These are phyloP conservation scores for Lumnitzera racemosa DNA, from an alignment of 345 rosid species.

Conservation along the genomic window DNA sequence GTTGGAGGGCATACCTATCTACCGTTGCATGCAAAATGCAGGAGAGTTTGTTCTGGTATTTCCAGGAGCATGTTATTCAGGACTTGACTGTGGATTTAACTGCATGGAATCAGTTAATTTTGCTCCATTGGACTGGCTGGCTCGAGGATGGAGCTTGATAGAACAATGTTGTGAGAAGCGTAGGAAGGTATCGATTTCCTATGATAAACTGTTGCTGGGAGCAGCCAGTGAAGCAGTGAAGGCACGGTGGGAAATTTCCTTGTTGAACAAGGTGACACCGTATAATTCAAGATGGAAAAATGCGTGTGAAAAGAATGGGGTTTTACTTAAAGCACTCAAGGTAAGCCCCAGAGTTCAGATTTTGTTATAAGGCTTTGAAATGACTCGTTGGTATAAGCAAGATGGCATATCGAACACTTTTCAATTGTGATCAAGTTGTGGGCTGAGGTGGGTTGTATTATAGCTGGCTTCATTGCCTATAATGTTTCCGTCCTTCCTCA, in stretches of 20 bases:
- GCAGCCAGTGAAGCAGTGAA: slow-evolving; percentile 58
- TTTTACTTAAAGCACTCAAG: slow-evolving; percentile 49
- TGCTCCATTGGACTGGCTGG: slow-evolving; percentile 75
- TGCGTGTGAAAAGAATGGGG: slow-evolving; percentile 46
- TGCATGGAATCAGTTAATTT: slow-evolving; percentile 52
- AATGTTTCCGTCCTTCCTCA: neutral
- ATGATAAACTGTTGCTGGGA: slow-evolving; percentile 52
- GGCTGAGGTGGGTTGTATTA: neutral
- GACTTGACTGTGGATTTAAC: slow-evolving; percentile 68
- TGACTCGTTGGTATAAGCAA: neutral
- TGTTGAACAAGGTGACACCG: slow-evolving; percentile 27
- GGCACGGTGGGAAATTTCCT: slow-evolving; percentile 40
- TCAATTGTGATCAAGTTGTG: no score
- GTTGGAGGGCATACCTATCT: slow-evolving; percentile 53
- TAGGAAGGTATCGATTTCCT: slow-evolving; percentile 44
- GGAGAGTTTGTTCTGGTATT: slow-evolving; percentile 61
- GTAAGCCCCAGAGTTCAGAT: slow-evolving; percentile 16
- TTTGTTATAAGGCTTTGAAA: neutral
- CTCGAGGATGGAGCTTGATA: slow-evolving; percentile 48
- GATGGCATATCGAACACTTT: no score
- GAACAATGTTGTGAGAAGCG: slow-evolving; percentile 39
- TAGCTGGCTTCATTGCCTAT: neutral
- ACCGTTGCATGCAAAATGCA: slow-evolving; percentile 53
- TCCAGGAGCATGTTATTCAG: slow-evolving; percentile 56
- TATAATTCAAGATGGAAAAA: slow-evolving; percentile 40